Percentiles rank a stretch among this genome's conserved stretches.
phyloP scores from a whole-genome alignment of 2,329 filamentous ascomycete genomes.

The Fusarium continuum region DNA sequence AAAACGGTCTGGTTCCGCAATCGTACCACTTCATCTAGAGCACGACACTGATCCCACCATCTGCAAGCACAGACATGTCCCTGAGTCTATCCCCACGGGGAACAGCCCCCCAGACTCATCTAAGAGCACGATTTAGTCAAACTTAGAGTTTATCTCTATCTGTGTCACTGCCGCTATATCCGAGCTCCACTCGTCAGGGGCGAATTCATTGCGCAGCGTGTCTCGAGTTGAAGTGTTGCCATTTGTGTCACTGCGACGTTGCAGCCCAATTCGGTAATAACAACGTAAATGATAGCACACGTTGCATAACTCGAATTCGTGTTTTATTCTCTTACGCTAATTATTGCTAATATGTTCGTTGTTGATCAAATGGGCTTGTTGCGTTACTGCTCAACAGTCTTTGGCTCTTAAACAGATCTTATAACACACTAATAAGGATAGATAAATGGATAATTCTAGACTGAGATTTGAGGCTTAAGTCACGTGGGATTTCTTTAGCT shows the following conservation, averaged over 20 bases:
- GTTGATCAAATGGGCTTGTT: too few species aligned
- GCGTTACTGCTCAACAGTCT: too few species aligned
- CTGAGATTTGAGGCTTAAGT: too few species aligned
- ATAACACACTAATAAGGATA: too few species aligned
- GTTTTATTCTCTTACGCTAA: too few species aligned
- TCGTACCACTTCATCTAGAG: slow-evolving; percentile 19
- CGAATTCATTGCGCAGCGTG: not conserved
- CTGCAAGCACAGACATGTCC: slow-evolving; percentile 10
- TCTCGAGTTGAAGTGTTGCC: not conserved
- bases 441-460: too few species aligned
- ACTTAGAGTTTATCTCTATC: not conserved
- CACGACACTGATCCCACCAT: slow-evolving; percentile 11
- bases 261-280: too few species aligned
- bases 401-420: too few species aligned
- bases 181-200: slow-evolving; percentile 1
- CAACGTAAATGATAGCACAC: too few species aligned
- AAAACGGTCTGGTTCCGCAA: not conserved
- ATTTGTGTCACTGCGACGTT: not conserved
- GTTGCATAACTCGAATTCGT: too few species aligned
- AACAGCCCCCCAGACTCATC: not conserved
- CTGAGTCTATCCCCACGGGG: slow-evolving; percentile 35
- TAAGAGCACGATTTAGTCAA: not conserved
- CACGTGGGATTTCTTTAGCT: too few species aligned
- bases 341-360: too few species aligned
- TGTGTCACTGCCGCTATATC: not conserved